Percentiles rank a stretch among this genome's conserved stretches.
Conservation (phyloP, 345 rosid genomes). For the Eucalyptus tenuipes region DNA sequence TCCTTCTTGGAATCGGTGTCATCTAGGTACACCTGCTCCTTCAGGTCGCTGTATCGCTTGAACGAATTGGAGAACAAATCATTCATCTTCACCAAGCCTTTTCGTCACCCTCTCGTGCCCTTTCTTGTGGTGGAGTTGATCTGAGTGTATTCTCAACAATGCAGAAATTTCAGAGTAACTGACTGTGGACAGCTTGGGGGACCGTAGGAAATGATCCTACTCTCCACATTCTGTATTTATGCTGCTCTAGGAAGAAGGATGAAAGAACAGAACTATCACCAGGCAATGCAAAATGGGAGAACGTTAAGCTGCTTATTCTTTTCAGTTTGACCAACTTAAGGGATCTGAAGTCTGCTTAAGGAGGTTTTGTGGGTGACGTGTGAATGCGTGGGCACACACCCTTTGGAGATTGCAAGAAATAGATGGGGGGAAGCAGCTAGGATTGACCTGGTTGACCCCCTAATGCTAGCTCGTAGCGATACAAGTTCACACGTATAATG, state of each 20-base stretch:
- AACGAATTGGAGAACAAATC: constrained; percentile 74
- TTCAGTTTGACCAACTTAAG: neutral
- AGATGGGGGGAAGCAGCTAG: neutral
- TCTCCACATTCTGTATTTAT: neutral
- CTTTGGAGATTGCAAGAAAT: neutral
- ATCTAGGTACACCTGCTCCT: constrained; percentile 35
- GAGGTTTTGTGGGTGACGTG: neutral
- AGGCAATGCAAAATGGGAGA: neutral
- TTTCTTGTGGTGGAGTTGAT: neutral
- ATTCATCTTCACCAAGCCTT: constrained; percentile 41
- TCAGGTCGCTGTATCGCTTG: constrained; percentile 62
- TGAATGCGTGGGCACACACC: neutral
- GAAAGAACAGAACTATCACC: neutral
- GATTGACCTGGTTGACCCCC: neutral
- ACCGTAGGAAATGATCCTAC: neutral
- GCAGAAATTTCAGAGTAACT: neutral
- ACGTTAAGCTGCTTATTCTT: neutral
- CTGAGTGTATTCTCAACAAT: neutral
- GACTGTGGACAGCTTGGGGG: neutral
- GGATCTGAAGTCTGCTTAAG: neutral
- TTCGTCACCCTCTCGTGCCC: neutral
- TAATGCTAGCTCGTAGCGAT: neutral
- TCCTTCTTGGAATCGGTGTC: constrained; percentile 64
- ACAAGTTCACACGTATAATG: neutral
- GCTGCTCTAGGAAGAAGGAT: neutral